Evolutionary conservation across 306 rosid genomes (phyloP).

Genomic region (Betula pendula): DNA sequence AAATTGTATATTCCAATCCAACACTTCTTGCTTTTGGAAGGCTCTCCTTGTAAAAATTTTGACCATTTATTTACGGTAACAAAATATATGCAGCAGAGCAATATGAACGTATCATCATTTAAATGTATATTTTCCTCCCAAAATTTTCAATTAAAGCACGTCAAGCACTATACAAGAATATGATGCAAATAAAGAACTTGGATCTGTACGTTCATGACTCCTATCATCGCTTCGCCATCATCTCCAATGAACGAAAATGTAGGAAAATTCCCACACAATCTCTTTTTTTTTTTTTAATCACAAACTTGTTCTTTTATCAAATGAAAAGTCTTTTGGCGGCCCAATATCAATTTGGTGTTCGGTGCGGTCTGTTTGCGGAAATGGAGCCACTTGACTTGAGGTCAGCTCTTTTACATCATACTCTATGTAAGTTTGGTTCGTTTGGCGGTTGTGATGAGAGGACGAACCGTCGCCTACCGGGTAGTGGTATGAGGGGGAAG

Average conservation of each 20-base stretch:
- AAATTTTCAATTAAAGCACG: too few species aligned
- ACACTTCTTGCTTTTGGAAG: neutral
- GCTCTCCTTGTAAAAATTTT: neutral
- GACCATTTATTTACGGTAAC: too few species aligned
- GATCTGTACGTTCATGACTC: neutral
- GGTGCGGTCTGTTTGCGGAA: neutral
- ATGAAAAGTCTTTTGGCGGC: slow-evolving; percentile 53
- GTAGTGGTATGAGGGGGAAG: slow-evolving; percentile 40
- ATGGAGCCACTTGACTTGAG: neutral
- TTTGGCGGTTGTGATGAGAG: slow-evolving; percentile 21
- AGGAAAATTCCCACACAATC: neutral
- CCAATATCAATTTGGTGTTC: slow-evolving; percentile 34
- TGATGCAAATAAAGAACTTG: neutral
- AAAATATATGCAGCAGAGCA: neutral
- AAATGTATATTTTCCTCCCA: neutral
- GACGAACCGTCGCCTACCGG: slow-evolving; percentile 21
- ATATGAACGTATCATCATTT: neutral
- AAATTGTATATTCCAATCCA: too few species aligned
- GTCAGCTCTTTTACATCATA: slow-evolving; percentile 10
- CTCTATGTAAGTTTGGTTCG: slow-evolving; percentile 33
- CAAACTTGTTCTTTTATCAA: slow-evolving; percentile 37
- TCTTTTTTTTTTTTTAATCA: neutral
- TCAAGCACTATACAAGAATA: neutral
- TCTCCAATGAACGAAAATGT: neutral
- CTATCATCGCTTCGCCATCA: neutral